These are phyloP conservation scores for Pseudogymnoascus sp. DNA, from an alignment of 2,329 filamentous ascomycete genomes.

Conservation along the genomic window DNA sequence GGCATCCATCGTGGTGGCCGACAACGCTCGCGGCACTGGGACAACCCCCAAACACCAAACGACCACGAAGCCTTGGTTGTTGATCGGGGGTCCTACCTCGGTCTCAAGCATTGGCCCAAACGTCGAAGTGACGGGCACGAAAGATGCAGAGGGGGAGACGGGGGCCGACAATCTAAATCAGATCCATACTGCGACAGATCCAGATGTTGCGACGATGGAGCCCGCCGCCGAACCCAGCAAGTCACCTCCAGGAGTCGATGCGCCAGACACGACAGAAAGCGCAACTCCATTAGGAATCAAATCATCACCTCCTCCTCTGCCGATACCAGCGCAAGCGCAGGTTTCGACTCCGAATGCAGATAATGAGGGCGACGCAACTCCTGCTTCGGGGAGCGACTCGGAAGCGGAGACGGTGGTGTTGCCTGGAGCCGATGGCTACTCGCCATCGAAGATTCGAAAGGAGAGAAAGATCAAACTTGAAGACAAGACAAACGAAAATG, in stretches of 20 bases:
- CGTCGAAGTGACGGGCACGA: constrained; percentile 7
- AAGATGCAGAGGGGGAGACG: constrained; percentile 27
- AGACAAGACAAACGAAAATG: constrained; percentile 52
- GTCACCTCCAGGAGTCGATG: constrained; percentile 15
- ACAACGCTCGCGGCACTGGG: constrained; percentile 1
- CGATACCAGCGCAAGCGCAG: constrained; percentile 10
- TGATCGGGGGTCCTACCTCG: constrained; percentile 4
- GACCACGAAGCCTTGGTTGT: constrained; percentile 8
- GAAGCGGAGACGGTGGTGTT: constrained; percentile 67
- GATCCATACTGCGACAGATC: constrained; percentile 26
- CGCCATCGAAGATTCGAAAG: constrained; percentile 56
- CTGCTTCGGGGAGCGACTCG: constrained; percentile 50
- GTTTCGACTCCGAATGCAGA: neutral
- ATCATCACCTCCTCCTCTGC: constrained; percentile 26
- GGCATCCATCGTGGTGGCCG: constrained; percentile 9
- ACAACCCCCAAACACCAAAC: neutral
- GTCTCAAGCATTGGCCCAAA: constrained; percentile 9
- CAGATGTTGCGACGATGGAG: constrained; percentile 4
- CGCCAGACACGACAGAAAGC: constrained; percentile 15
- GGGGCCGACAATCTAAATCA: constrained; percentile 25
- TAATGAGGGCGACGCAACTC: constrained; percentile 22
- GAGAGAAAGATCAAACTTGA: constrained; percentile 51
- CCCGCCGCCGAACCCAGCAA: neutral
- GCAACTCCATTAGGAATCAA: constrained; percentile 23
- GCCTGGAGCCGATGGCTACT: constrained; percentile 57